phyloP scores from a whole-genome alignment of 768 basidiomycete species.

The Cystofilobasidium ferigula region DNA sequence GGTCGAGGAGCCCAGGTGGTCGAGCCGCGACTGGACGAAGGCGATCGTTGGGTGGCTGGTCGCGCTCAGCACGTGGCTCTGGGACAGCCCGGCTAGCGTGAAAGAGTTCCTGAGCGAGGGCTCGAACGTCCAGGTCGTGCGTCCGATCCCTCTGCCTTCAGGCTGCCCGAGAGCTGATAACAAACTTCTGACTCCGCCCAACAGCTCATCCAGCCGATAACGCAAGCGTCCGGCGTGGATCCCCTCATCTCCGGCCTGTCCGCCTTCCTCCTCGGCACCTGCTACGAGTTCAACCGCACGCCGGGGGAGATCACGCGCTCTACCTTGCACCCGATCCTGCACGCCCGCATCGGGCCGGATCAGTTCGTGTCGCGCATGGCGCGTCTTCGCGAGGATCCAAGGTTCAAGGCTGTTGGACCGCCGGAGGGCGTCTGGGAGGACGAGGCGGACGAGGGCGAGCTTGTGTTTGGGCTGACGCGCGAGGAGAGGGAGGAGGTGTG shows the following conservation, averaged over 20 bases:
- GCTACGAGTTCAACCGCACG: constrained; percentile 93
- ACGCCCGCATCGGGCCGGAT: constrained; percentile 72
- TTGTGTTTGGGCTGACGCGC: constrained; percentile 5
- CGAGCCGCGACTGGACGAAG: constrained; percentile 69
- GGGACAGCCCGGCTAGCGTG: constrained; percentile 85
- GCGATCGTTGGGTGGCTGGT: constrained; percentile 75
- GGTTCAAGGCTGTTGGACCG: constrained; percentile 81
- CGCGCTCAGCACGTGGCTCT: constrained; percentile 81
- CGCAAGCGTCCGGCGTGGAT: constrained; percentile 76
- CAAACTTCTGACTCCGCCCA: not conserved
- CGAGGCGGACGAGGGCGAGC: constrained; percentile 24
- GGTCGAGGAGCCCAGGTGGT: constrained; percentile 48
- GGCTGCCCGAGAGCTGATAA: not conserved
- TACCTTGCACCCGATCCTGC: constrained; percentile 79
- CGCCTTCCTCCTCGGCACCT: constrained; percentile 79
- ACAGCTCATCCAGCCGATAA: constrained; percentile 88
- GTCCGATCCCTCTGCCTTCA: constrained; percentile 35
- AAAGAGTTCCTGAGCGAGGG: constrained; percentile 75
- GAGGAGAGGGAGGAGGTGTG: constrained; percentile 64
- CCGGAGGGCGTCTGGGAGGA: constrained; percentile 55
- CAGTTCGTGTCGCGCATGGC: constrained; percentile 75
- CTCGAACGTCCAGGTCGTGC: constrained; percentile 77
- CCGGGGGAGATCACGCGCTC: constrained; percentile 94
- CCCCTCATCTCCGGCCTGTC: constrained; percentile 78
- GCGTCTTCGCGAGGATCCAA: constrained; percentile 77